These are phyloP conservation scores for Geotrichum candidum DNA, from an alignment of 1,139 yeast species.

Conservation along the genomic window DNA sequence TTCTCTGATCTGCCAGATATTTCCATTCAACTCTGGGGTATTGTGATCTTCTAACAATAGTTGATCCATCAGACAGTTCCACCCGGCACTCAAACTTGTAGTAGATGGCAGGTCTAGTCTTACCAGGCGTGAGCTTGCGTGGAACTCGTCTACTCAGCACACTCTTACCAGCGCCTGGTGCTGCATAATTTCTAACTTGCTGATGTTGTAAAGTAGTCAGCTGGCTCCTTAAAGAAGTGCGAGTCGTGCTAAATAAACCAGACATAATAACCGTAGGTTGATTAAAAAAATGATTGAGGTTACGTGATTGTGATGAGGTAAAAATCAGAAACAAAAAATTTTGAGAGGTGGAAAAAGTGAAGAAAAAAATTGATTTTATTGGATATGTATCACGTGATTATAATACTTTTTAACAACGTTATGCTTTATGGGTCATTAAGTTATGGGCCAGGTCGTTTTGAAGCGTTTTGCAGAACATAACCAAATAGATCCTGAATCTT, in stretches of 20 bases:
- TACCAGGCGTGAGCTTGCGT: conserved; percentile 48
- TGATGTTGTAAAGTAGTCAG: neutral
- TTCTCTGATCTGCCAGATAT: conserved; percentile 84
- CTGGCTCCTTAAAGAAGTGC: neutral
- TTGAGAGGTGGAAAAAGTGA: neutral
- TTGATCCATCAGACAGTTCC: conserved; percentile 91
- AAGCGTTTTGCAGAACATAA: conserved; percentile 7
- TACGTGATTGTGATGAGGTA: neutral
- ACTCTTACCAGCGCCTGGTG: conserved; percentile 22
- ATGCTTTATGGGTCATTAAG: neutral
- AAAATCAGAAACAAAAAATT: neutral
- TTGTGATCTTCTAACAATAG: conserved; percentile 73
- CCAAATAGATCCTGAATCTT: conserved; percentile 14
- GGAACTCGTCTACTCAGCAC: conserved; percentile 25
- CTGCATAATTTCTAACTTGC: conserved; percentile 18
- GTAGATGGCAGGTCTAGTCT: conserved; percentile 88
- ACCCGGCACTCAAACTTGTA: conserved; percentile 82
- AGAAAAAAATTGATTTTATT: neutral
- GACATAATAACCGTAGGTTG: neutral
- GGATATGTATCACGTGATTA: neutral
- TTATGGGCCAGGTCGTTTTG: neutral
- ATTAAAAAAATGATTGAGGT: neutral
- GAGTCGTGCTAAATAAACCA: neutral
- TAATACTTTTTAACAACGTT: neutral
- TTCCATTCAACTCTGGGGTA: conserved; percentile 83